Conservation (phyloP, 1,139 yeast species). For the Pneumocystis carinii region DNA sequence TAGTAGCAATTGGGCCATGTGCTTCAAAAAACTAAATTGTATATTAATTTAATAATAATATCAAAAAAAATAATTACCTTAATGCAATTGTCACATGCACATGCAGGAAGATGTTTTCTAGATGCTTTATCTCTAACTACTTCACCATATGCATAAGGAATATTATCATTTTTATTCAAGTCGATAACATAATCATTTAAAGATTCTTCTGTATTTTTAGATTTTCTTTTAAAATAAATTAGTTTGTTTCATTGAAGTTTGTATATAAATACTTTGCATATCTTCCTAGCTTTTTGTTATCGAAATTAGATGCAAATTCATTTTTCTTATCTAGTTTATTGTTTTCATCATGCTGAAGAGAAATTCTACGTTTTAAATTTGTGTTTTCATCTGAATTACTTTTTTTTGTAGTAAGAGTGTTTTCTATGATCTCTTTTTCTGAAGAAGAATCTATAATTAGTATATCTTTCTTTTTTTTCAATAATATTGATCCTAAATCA, state of each 20-base stretch:
- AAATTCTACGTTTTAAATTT: not conserved
- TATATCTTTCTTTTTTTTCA: not conserved
- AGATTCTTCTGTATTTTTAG: not conserved
- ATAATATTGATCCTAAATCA: not conserved
- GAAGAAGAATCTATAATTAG: not conserved
- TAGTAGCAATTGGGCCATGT: constrained; percentile 17
- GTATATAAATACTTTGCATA: not conserved
- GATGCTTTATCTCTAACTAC: constrained; percentile 18
- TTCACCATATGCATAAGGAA: constrained; percentile 18
- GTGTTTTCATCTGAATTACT: not conserved
- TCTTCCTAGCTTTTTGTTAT: not conserved
- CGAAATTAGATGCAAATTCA: not conserved
- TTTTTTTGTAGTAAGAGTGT: not conserved
- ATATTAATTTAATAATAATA: not conserved
- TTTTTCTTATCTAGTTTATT: not conserved
- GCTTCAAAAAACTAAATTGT: constrained; percentile 16
- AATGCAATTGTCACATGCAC: constrained; percentile 19
- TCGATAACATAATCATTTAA: constrained; percentile 19
- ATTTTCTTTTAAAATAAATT: not conserved
- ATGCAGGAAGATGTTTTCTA: constrained; percentile 20
- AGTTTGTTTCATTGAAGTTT: not conserved
- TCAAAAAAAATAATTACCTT: constrained; percentile 9
- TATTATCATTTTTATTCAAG: constrained; percentile 16
- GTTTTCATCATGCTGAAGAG: not conserved
- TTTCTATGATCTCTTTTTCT: not conserved